phyloP scores from a whole-genome alignment of 1,284 basidiomycete species.

The Ganoderma sinense region DNA sequence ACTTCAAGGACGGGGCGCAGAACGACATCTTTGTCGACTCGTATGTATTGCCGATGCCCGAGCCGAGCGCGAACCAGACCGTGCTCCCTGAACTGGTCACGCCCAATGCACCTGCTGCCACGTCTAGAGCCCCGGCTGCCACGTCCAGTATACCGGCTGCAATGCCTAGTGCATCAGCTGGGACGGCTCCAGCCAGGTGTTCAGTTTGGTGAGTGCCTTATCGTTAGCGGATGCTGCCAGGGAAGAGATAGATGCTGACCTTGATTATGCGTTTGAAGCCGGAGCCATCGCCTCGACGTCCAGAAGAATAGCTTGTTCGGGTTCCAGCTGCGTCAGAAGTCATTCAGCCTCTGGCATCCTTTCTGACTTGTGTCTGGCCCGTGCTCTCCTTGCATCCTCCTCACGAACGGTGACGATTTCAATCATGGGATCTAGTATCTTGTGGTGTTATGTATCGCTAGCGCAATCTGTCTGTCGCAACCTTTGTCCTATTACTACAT shows the following conservation, averaged over 20 bases:
- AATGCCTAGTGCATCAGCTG: conserved; percentile 12
- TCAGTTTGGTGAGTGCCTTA: conserved; percentile 17
- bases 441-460: not conserved
- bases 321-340: conserved; percentile 5
- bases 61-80: conserved; percentile 22
- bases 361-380: conserved; percentile 2
- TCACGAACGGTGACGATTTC: not conserved
- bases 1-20: conserved; percentile 66
- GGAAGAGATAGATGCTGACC: not conserved
- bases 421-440: not conserved
- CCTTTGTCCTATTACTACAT: not conserved
- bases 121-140: conserved; percentile 7
- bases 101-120: not conserved
- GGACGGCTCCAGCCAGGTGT: conserved; percentile 11
- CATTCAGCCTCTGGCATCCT: conserved; percentile 23
- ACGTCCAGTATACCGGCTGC: not conserved
- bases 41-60: conserved; percentile 24
- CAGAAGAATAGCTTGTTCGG: conserved; percentile 4
- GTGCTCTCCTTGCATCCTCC: no score
- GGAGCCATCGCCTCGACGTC: not conserved
- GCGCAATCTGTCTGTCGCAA: not conserved
- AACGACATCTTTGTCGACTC: conserved; percentile 66
- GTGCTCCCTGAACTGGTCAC: conserved; percentile 14
- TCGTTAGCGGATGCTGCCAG: no score
- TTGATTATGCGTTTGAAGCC: not conserved